Evolutionary conservation across 106 monocot species (phyloP).

Genomic region (Triglochin maritima): DNA sequence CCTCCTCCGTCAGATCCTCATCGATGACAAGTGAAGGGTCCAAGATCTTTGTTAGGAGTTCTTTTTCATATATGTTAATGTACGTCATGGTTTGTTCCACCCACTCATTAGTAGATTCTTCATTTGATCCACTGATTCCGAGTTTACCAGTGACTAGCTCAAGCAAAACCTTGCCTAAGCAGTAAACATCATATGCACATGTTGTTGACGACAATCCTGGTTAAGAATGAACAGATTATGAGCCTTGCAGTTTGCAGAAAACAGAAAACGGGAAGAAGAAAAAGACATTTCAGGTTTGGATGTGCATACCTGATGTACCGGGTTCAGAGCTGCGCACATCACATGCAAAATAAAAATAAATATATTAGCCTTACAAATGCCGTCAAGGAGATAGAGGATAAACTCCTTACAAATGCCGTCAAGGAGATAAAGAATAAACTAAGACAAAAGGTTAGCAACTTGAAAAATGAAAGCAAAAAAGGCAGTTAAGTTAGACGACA

Average conservation of each 20-base stretch:
- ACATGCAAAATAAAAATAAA: not conserved
- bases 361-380: not conserved
- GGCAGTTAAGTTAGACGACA: too few species aligned
- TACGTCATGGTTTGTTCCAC: slow-evolving; percentile 26
- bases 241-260: not conserved
- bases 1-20: slow-evolving; percentile 60
- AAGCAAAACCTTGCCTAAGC: slow-evolving; percentile 61
- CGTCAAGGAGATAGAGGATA: too few species aligned
- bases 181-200: slow-evolving; percentile 57
- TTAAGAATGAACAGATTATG: not conserved
- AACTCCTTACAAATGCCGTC: not conserved
- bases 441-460: too few species aligned
- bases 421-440: too few species aligned
- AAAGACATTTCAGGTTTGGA: not conserved
- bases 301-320: slow-evolving; percentile 31
- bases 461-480: too few species aligned
- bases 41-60: slow-evolving; percentile 39
- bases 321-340: slow-evolving; percentile 40
- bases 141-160: slow-evolving; percentile 60
- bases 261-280: not conserved
- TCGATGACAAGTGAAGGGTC: slow-evolving; percentile 57
- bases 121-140: slow-evolving; percentile 35
- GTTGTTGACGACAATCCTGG: slow-evolving; percentile 20
- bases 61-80: slow-evolving; percentile 43
- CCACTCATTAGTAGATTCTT: slow-evolving; percentile 23